Evolutionary conservation across 495 filamentous ascomycete genomes (phyloP).

Genomic region (Penicillium subrubescens): DNA sequence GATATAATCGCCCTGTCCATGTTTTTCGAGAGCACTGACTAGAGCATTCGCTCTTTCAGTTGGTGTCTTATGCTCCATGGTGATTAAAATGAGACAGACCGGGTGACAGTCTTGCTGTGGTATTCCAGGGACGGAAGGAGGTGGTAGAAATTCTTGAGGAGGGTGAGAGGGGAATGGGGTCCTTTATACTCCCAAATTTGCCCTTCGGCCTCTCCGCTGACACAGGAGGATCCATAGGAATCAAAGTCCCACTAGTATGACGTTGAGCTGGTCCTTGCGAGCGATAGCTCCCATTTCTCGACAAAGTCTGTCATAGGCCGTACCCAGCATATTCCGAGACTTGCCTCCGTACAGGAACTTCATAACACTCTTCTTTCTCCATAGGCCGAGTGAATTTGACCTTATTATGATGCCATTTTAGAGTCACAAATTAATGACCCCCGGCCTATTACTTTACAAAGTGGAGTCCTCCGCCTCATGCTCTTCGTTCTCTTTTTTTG

Average conservation of each 20-base stretch:
- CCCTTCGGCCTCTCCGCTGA: background rate
- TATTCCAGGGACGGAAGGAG: background rate
- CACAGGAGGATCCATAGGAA: background rate
- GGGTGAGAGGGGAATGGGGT: background rate
- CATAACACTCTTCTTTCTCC: background rate
- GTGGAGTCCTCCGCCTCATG: background rate
- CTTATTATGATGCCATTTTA: background rate
- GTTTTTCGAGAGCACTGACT: conserved; percentile 30
- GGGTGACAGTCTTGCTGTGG: background rate
- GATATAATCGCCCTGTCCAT: conserved; percentile 40
- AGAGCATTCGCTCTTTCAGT: conserved; percentile 22
- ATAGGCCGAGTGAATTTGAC: background rate
- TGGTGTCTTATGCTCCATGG: conserved; percentile 17
- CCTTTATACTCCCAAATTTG: background rate
- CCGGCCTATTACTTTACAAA: background rate
- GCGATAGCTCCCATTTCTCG: too few species aligned
- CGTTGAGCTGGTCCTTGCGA: too few species aligned
- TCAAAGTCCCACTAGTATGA: too few species aligned
- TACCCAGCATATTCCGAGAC: too few species aligned
- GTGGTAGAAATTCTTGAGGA: background rate
- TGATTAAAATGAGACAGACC: background rate
- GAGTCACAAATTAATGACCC: background rate
- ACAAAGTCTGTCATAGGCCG: too few species aligned
- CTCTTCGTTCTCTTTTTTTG: background rate
- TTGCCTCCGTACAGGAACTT: background rate